Evolutionary conservation across 768 basidiomycete genomes (phyloP), one percentile per base, ranked within the genome.

Genomic region (Tricholomella constricta): DNA sequence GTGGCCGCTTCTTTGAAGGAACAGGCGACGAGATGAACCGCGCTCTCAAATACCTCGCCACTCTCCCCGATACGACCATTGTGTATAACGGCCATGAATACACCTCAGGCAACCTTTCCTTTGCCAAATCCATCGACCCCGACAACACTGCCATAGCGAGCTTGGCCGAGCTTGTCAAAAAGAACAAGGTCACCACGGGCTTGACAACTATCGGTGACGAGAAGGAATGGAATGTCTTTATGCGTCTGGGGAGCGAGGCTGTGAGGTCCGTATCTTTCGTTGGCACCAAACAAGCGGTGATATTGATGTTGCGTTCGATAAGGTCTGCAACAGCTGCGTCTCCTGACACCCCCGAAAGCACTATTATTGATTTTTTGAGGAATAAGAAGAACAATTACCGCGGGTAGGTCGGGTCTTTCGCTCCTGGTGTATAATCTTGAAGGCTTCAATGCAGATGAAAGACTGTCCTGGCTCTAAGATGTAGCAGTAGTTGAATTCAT

Each of bases 1-100:
- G 91, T 65, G 96, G 96, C 23, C 84, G 93, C 22, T 98, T 98
- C 83, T 97, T 97, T 65, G 95, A 98, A 66, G 91, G 92, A 42
- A 82, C 79, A 2, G 86, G 80, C 14, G 72, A 76, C 12, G 80
- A 93, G 70, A 98, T 98, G 96, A 78, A 89, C 61, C 70, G 75
- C 0, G 87, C 95, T 2, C 90, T 76, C 67, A 74, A 56, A 55
- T 84, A 89, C 64, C 78, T 98, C 51, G 85, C 77, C 11, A 78
- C 79, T 0, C 78, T 98, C 19, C 94, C 95, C 0, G 78, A 87
- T 61, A 75, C 84, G 50, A 98, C 94, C 1, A 68, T 89, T 42
- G 85, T 91, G 10, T 93, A 90, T 74, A 85, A 85, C 62, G 95
- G 96, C 0, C 95, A 98, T 72, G 95, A 98, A 69, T 97, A 97